Conservation (phyloP, 2,329 filamentous ascomycete species). For the Pleoardoris graminearum region DNA sequence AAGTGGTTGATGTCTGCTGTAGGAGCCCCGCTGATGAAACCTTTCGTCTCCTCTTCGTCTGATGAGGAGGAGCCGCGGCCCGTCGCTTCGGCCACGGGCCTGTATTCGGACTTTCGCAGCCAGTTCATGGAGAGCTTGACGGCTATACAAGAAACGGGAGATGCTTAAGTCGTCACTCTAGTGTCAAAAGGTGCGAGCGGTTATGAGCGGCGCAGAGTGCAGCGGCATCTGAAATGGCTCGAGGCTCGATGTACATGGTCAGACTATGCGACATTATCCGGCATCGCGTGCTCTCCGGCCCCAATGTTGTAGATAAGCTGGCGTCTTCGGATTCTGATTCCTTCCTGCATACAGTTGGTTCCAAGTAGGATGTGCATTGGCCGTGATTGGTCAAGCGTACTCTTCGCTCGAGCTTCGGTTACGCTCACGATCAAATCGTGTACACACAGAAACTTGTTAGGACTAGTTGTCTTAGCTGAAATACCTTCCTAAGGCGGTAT, state of each 20-base stretch:
- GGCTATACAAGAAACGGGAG: background rate
- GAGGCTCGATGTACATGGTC: background rate
- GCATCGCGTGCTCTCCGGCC: background rate
- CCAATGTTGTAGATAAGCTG: background rate
- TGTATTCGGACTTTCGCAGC: conserved; percentile 8
- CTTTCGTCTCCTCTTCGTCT: conserved; percentile 8
- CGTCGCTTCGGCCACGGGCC: background rate
- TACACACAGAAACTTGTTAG: background rate
- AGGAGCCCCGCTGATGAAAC: background rate
- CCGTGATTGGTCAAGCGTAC: background rate
- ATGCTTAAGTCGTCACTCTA: background rate
- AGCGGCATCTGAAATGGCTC: background rate
- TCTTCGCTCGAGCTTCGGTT: background rate
- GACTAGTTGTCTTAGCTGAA: too few species aligned
- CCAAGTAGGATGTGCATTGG: too few species aligned
- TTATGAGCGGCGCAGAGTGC: background rate
- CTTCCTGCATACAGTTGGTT: too few species aligned
- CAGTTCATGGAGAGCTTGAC: background rate
- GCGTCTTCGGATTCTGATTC: too few species aligned
- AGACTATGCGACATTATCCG: background rate
- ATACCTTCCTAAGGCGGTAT: conserved; percentile 2
- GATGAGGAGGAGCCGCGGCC: conserved; percentile 3
- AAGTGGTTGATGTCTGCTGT: background rate
- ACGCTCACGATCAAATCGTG: background rate
- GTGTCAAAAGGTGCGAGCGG: background rate